Percentiles rank a stretch among this genome's conserved stretches.
Conservation (phyloP, 2,329 filamentous ascomycete species). For the Xylariaceae sp. region DNA sequence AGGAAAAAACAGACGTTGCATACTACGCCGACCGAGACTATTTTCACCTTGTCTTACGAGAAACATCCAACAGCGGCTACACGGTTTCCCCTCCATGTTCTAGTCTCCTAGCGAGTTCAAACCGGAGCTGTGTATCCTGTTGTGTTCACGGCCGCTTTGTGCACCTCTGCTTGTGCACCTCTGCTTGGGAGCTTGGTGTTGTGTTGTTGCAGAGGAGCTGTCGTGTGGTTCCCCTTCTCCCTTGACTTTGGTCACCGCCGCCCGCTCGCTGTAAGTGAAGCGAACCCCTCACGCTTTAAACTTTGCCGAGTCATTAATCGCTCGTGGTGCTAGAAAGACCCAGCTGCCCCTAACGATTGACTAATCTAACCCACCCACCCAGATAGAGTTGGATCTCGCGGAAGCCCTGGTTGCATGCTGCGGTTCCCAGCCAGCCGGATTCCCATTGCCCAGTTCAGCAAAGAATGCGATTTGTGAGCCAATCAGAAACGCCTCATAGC, state of each 20-base stretch:
- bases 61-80: conserved; percentile 4
- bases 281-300: neutral
- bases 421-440: conserved; percentile 11
- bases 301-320: neutral
- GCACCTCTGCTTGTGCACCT: conserved; percentile 2
- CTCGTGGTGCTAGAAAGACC: neutral
- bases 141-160: neutral
- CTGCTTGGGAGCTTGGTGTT: conserved; percentile 1
- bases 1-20: conserved; percentile 1
- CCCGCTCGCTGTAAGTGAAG: conserved; percentile 15
- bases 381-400: conserved; percentile 6
- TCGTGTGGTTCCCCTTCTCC: neutral
- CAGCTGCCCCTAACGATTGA: neutral
- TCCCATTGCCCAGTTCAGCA: conserved; percentile 7
- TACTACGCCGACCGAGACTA: conserved; percentile 10
- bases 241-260: conserved; percentile 4
- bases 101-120: neutral
- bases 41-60: conserved; percentile 16
- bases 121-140: conserved; percentile 1
- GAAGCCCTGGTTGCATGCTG: conserved; percentile 1
- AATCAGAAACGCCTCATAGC: conserved; percentile 8
- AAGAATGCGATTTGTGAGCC: conserved; percentile 10
- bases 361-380: conserved; percentile 4
- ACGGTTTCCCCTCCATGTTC: neutral
- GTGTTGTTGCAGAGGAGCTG: neutral